Evolutionary conservation across 306 rosid genomes (phyloP), one percentile per base, ranked within the genome.

Genomic region (Sophora flavescens): DNA sequence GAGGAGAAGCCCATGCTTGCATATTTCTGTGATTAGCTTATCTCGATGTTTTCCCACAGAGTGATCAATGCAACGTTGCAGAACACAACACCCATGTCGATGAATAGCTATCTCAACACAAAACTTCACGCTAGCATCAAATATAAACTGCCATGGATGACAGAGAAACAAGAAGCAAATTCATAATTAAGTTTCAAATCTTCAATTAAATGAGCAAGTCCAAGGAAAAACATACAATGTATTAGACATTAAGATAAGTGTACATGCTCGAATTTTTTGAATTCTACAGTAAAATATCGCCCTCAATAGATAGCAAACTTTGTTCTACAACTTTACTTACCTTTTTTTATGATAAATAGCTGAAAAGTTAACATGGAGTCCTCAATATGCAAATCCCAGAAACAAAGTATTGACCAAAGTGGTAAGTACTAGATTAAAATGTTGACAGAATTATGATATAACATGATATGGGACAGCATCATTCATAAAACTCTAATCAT

Each of bases 61-160:
- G 56, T 75, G 51, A 41, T 81, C 82, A 64, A 89, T 85, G 87
- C 97, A 92, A 44, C 87, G 79, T 88, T 92, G 95, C 81, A 92
- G 63, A 3, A 89, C 91, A 70, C 96, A 89, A 36, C 97, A 92
- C 50, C 97, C 97, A 82, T 92, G 95, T 60, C 74, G 86, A 78
- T 92, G 91, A 78, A 93, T 92, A 63, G 93, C 91, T 78, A 92
- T 81, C 17, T 88, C 87, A 44, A 81, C 71, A 72, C 88, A 86
- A 59, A 65, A 85, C 84, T 77, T 83, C n/a, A 79, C 83, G 35
- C 90, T 93, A 74, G 93, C 90, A 44, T 86, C 76, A 71, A 86
- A 89, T 39, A 92, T 89, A 51, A 86, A 85, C 97, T 92, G 87
- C 73, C 58, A 69, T 8, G 68, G 33, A 81, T 18, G 30, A 83